phyloP scores from a whole-genome alignment of 1,284 basidiomycete genomes.

The Ustilago cynodontis region DNA sequence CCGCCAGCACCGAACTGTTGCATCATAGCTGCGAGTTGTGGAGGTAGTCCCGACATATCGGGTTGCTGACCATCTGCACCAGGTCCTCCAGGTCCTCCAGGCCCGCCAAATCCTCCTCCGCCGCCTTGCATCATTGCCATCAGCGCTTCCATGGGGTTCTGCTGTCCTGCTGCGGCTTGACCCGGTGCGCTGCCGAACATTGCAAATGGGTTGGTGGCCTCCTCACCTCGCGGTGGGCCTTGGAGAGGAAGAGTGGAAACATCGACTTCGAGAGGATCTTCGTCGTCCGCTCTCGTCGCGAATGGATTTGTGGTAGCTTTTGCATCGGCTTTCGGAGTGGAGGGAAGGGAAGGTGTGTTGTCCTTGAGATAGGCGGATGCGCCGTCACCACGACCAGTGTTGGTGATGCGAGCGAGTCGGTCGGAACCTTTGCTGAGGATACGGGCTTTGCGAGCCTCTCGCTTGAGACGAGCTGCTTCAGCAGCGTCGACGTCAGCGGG shows the following conservation, averaged over 20 bases:
- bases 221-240: slow-evolving; percentile 21
- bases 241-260: slow-evolving; percentile 32
- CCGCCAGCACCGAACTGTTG: slow-evolving; percentile 47
- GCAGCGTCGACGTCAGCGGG: slow-evolving; percentile 31
- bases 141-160: slow-evolving; percentile 49
- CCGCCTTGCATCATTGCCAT: slow-evolving; percentile 57
- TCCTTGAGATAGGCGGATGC: slow-evolving; percentile 58
- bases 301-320: neutral
- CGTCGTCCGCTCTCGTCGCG: slow-evolving; percentile 27
- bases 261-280: slow-evolving; percentile 61
- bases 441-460: slow-evolving; percentile 67
- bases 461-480: slow-evolving; percentile 60
- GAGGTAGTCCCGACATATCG: slow-evolving; percentile 44
- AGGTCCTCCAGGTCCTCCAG: slow-evolving; percentile 15
- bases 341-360: slow-evolving; percentile 20
- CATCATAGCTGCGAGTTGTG: slow-evolving; percentile 55
- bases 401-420: slow-evolving; percentile 66
- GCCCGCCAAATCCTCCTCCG: slow-evolving; percentile 20
- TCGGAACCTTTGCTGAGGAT: slow-evolving; percentile 67
- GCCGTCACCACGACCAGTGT: slow-evolving; percentile 65
- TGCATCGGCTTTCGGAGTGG: neutral
- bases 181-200: slow-evolving; percentile 28
- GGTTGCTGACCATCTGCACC: slow-evolving; percentile 20
- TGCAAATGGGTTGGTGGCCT: slow-evolving; percentile 34
- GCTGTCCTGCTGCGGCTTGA: slow-evolving; percentile 8